phyloP scores from a whole-genome alignment of 1,284 basidiomycete species.

The Mycosarcoma maydis region DNA sequence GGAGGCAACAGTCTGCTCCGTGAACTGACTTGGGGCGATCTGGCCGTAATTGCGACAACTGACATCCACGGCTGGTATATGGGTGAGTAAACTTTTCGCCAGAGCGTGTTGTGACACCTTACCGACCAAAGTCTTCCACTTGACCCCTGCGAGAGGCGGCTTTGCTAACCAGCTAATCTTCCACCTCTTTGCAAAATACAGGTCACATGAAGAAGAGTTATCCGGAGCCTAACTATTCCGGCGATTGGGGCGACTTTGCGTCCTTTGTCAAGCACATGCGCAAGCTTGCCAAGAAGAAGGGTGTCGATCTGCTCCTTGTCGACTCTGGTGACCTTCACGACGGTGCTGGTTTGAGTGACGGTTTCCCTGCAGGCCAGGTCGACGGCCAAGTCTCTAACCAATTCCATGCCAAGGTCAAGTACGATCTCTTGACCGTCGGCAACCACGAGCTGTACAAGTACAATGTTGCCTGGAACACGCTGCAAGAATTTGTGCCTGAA shows the following conservation, averaged over 20 bases:
- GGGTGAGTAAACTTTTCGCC: no score
- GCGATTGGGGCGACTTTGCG: constrained; percentile 65
- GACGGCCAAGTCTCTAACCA: constrained; percentile 59
- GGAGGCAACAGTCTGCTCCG: constrained; percentile 28
- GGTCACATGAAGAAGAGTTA: constrained; percentile 61
- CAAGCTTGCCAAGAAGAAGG: constrained; percentile 48
- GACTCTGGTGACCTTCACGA: constrained; percentile 64
- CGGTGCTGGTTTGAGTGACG: constrained; percentile 63
- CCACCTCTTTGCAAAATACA: no score
- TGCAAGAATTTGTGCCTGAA: constrained; percentile 77
- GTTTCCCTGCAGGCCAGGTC: constrained; percentile 42
- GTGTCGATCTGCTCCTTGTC: constrained; percentile 62
- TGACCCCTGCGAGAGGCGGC: no score
- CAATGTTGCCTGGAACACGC: constrained; percentile 78
- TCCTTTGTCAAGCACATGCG: constrained; percentile 62
- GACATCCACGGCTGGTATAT: constrained; percentile 74
- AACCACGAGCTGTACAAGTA: constrained; percentile 90
- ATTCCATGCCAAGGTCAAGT: constrained; percentile 76
- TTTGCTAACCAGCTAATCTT: no score
- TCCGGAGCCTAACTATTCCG: constrained; percentile 65
- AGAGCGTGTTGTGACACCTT: no score
- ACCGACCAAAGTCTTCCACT: no score
- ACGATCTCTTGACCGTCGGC: constrained; percentile 84
- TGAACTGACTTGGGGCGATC: constrained; percentile 78
- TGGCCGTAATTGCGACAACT: constrained; percentile 82